Evolutionary conservation across 1,284 basidiomycete species (phyloP), one percentile per base, ranked within the genome.

Genomic region (Cryptococcus maquisensis): DNA sequence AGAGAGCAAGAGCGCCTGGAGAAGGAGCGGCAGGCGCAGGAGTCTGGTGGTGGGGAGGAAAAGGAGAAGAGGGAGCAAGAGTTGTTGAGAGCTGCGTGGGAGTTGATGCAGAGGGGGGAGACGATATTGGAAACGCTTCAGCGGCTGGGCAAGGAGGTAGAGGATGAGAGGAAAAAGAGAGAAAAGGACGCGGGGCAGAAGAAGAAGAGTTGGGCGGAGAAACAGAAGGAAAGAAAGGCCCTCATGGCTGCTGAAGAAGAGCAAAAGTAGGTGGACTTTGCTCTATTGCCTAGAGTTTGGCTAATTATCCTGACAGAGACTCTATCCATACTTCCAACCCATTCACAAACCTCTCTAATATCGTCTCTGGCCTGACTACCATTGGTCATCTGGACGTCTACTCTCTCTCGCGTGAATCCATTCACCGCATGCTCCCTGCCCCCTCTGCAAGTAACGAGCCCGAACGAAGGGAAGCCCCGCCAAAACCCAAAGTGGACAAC

Each of bases 61-160:
- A 59, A 63, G 45, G 74, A 74, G 40, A 86, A 87, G 50, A 70
- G 71, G 50, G 86, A 86, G 75, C 79, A 79, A 52, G 81, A 81
- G 13, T 66, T 92, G 61, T 83, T 93, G 74, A 79, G 81, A 62
- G 80, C 86, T 55, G 79, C 93, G 3, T 78, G 93, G 2, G 78
- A 79, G 10, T 78, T 86, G 72, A 81, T 98, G 72, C 86, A 88
- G 75, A 87, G 88, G 59, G 90, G 90, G 3, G 95, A 98, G 77
- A 88, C 88, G 0, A 88, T 98, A 1, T 79, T 97, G 23, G 88
- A 91, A 69, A 89, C 92, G 4, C 74, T 98, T 52, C 90, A 93
- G 62, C 83, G 95, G 20, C 77, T 97, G 1, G 95, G 95, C 10
- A 79, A 78, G 3, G 81, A 81, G 60, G 81, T 83, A 23, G 90